phyloP scores from a whole-genome alignment of 2,329 filamentous ascomycete species.

The Fusarium sp. region DNA sequence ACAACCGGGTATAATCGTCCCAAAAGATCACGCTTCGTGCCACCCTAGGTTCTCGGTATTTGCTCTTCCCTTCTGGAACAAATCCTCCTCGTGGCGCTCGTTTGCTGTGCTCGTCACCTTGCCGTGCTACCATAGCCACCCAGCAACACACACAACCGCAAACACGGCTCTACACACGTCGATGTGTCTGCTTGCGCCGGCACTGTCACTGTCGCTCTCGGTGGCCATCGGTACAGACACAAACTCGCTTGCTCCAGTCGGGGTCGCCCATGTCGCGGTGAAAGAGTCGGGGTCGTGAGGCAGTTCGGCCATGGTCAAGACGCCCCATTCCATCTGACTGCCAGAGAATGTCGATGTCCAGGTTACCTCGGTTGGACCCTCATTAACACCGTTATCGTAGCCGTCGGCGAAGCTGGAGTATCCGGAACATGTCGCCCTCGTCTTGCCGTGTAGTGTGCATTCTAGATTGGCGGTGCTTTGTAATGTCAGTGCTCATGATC shows the following conservation, averaged over 20 bases:
- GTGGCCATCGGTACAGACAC: slow-evolving; percentile 33
- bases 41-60: neutral
- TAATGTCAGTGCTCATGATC: slow-evolving; percentile 5
- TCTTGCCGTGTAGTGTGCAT: slow-evolving; percentile 56
- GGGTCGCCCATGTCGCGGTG: slow-evolving; percentile 37
- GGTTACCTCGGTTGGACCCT: slow-evolving; percentile 57
- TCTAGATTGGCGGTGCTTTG: slow-evolving; percentile 58
- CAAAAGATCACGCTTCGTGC: neutral
- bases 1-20: neutral
- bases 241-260: slow-evolving; percentile 23
- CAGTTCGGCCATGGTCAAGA: slow-evolving; percentile 56
- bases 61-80: neutral
- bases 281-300: slow-evolving; percentile 47
- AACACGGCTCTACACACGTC: neutral
- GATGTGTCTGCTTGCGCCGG: neutral
- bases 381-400: slow-evolving; percentile 53
- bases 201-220: slow-evolving; percentile 17
- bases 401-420: slow-evolving; percentile 58
- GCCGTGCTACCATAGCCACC: slow-evolving; percentile 7
- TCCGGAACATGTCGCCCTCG: slow-evolving; percentile 60
- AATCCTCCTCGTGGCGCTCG: slow-evolving; percentile 7
- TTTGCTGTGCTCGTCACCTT: neutral
- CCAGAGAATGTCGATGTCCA: slow-evolving; percentile 60
- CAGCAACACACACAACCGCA: slow-evolving; percentile 6
- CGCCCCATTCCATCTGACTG: slow-evolving; percentile 57